Conservation (phyloP, 805 yeast genomes). For the Zygosaccharomyces bisporus region DNA sequence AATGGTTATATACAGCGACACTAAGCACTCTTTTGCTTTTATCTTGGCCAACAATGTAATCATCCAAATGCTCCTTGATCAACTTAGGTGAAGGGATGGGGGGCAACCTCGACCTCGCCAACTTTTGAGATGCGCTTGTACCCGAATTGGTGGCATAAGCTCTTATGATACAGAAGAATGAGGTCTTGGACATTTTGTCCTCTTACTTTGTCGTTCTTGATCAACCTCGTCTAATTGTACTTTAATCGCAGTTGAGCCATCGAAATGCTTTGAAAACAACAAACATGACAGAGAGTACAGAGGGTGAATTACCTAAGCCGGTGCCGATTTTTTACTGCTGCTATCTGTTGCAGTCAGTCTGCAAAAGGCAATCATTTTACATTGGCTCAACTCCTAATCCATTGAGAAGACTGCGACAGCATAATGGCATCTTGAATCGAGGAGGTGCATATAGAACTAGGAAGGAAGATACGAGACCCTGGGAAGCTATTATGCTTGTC, state of each 20-base stretch:
- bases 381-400: conserved; percentile 86
- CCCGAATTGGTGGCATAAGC: not conserved
- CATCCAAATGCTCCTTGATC: conserved; percentile 45
- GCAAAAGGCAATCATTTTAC: conserved; percentile 58
- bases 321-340: conserved; percentile 54
- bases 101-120: conserved; percentile 13
- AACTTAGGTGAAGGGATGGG: conserved; percentile 46
- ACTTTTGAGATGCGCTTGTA: conserved; percentile 19
- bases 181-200: not conserved
- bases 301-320: not conserved
- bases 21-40: conserved; percentile 54
- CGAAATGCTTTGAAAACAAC: not conserved
- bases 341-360: conserved; percentile 59
- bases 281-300: not conserved
- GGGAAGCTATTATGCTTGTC: conserved; percentile 64
- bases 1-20: conserved; percentile 60
- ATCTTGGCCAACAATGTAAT: conserved; percentile 54
- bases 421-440: conserved; percentile 58
- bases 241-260: not conserved
- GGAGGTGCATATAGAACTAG: conserved; percentile 75
- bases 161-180: not conserved
- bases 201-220: not conserved
- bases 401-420: conserved; percentile 62
- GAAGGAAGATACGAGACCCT: conserved; percentile 57
- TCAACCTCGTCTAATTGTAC: not conserved